Conservation (phyloP, 2,329 filamentous ascomycete genomes). For the Calonectria leucothoes region DNA sequence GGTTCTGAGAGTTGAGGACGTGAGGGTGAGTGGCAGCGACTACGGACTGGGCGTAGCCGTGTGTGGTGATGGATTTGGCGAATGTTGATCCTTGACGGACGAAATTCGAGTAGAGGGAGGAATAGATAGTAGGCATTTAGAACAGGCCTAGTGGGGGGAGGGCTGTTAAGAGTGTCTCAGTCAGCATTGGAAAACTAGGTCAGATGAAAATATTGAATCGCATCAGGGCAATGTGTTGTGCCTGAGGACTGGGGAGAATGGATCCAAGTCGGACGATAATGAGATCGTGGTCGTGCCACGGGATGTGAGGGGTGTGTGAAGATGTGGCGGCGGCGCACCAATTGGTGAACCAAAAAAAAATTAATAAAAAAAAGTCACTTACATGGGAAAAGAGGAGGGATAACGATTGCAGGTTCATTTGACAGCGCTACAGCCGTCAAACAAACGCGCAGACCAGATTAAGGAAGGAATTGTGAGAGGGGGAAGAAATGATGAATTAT, state of each 20-base stretch:
- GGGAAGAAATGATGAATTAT: slow-evolving; percentile 26
- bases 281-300: slow-evolving; percentile 42
- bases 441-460: slow-evolving; percentile 79
- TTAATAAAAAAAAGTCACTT: slow-evolving; percentile 53
- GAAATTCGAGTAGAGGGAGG: slow-evolving; percentile 79
- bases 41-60: slow-evolving; percentile 98
- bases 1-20: slow-evolving; percentile 80
- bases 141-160: slow-evolving; percentile 71
- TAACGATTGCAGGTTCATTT: slow-evolving; percentile 96
- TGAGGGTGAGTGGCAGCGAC: slow-evolving; percentile 89
- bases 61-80: slow-evolving; percentile 93
- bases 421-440: slow-evolving; percentile 89
- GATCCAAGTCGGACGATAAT: slow-evolving; percentile 41
- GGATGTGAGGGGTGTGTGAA: slow-evolving; percentile 36
- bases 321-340: slow-evolving; percentile 23
- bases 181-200: slow-evolving; percentile 38
- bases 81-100: slow-evolving; percentile 90
- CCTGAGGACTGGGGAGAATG: slow-evolving; percentile 35
- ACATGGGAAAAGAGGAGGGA: slow-evolving; percentile 72
- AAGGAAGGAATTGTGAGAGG: slow-evolving; percentile 36
- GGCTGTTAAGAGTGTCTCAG: slow-evolving; percentile 49
- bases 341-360: slow-evolving; percentile 28
- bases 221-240: slow-evolving; percentile 23
- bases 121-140: slow-evolving; percentile 91
- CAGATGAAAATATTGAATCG: slow-evolving; percentile 2